phyloP scores from a whole-genome alignment of 164 flowering plant genomes.

The Tinospora cordifolia region DNA sequence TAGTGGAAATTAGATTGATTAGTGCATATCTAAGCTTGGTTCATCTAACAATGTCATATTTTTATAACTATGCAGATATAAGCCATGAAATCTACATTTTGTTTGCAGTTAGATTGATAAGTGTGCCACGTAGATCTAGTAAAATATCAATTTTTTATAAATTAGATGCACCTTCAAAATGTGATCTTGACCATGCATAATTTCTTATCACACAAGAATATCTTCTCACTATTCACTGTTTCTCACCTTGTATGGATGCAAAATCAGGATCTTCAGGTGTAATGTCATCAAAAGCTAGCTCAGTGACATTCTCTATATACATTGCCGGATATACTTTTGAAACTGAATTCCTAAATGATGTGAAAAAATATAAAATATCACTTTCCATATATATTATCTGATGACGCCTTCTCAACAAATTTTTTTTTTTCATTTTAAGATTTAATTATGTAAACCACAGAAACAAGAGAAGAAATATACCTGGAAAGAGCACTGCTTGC shows the following conservation, averaged over 20 bases:
- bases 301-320: slow-evolving; percentile 88
- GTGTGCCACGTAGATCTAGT: too few species aligned
- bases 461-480: slow-evolving; percentile 29
- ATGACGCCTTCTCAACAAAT: not conserved
- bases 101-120: too few species aligned
- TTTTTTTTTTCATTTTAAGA: not conserved
- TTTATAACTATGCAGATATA: not conserved
- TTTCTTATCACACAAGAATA: not conserved
- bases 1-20: too few species aligned
- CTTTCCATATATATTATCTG: not conserved
- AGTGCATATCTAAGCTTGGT: too few species aligned
- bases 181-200: not conserved
- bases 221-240: not conserved
- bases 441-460: not conserved
- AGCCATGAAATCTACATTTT: too few species aligned
- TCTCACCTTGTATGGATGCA: slow-evolving; percentile 83
- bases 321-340: slow-evolving; percentile 99
- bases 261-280: slow-evolving; percentile 93
- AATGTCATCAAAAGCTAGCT: slow-evolving; percentile 96
- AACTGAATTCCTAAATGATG: slow-evolving; percentile 46
- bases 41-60: too few species aligned
- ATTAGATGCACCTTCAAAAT: not conserved
- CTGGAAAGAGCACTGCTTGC: slow-evolving; percentile 86
- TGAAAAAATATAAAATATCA: not conserved
- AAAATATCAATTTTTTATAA: too few species aligned